phyloP scores from a whole-genome alignment of 2,329 filamentous ascomycete species.

The Neoscytalidium dimidiatum region DNA sequence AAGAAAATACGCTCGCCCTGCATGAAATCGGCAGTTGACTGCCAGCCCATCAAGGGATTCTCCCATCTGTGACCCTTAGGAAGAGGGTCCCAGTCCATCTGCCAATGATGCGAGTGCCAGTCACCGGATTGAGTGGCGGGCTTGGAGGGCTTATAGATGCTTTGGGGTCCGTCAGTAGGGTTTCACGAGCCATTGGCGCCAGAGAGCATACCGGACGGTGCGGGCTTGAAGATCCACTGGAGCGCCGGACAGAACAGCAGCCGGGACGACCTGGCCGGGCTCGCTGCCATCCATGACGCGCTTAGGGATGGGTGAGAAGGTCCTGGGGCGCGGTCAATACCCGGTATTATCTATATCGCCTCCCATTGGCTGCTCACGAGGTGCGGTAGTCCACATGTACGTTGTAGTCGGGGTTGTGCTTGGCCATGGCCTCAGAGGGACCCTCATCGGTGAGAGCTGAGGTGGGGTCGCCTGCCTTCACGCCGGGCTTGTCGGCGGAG shows the following conservation, averaged over 20 bases:
- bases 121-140: slow-evolving; percentile 94
- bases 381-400: slow-evolving; percentile 83
- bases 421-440: slow-evolving; percentile 53
- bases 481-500: slow-evolving; percentile 39
- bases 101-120: slow-evolving; percentile 84
- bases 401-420: slow-evolving; percentile 79
- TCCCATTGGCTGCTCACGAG: slow-evolving; percentile 63
- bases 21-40: slow-evolving; percentile 92
- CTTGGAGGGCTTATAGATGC: slow-evolving; percentile 90
- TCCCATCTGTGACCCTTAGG: slow-evolving; percentile 95
- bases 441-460: slow-evolving; percentile 55
- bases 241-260: slow-evolving; percentile 86
- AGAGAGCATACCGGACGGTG: slow-evolving; percentile 74
- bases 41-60: slow-evolving; percentile 98
- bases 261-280: slow-evolving; percentile 70
- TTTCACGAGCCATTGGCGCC: slow-evolving; percentile 22
- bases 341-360: not conserved
- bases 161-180: slow-evolving; percentile 41
- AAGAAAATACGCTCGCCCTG: slow-evolving; percentile 91
- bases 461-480: slow-evolving; percentile 38
- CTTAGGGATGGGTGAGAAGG: slow-evolving; percentile 88
- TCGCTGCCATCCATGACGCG: slow-evolving; percentile 90
- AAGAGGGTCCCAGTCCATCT: slow-evolving; percentile 98
- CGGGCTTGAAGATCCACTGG: slow-evolving; percentile 92
- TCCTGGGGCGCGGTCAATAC: slow-evolving; percentile 53